Evolutionary conservation across 129 eudicot genomes (phyloP).

Genomic region (Centaurea solstitialis): DNA sequence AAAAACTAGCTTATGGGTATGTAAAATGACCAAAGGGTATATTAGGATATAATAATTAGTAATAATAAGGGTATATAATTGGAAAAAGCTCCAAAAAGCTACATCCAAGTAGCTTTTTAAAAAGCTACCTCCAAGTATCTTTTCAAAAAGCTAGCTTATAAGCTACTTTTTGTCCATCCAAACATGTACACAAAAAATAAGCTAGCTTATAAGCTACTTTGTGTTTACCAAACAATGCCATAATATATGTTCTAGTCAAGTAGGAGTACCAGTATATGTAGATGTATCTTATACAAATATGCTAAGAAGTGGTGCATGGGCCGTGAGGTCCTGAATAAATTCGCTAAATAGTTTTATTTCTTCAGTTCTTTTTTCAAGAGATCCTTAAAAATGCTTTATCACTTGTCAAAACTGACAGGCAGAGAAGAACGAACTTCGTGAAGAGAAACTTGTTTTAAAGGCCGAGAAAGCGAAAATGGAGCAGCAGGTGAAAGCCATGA

Average conservation of each 20-base stretch:
- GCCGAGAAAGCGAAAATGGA: conserved; percentile 77
- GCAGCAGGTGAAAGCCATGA: conserved; percentile 67
- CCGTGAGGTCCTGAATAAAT: neutral
- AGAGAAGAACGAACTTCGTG: conserved; percentile 94
- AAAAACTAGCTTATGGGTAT: too few relatives aligned
- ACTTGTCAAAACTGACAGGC: conserved; percentile 44
- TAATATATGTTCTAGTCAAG: neutral
- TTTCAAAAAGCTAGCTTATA: too few relatives aligned
- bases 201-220: too few relatives aligned
- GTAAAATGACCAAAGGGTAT: too few relatives aligned
- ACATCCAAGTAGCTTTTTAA: too few relatives aligned
- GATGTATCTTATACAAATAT: neutral
- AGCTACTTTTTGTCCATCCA: too few relatives aligned
- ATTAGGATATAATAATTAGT: too few relatives aligned
- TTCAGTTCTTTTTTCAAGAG: neutral
- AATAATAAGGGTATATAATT: too few relatives aligned
- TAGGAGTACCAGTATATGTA: neutral
- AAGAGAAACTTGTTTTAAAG: conserved; percentile 72
- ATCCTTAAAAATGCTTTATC: neutral
- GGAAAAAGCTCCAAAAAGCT: too few relatives aligned
- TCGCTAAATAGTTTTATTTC: neutral
- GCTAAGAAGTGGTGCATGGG: neutral
- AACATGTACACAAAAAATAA: too few relatives aligned
- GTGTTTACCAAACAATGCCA: too few relatives aligned
- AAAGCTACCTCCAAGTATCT: too few relatives aligned